Evolutionary conservation across 768 basidiomycete species (phyloP).

Genomic region (Lactifluus hygrophoroides): DNA sequence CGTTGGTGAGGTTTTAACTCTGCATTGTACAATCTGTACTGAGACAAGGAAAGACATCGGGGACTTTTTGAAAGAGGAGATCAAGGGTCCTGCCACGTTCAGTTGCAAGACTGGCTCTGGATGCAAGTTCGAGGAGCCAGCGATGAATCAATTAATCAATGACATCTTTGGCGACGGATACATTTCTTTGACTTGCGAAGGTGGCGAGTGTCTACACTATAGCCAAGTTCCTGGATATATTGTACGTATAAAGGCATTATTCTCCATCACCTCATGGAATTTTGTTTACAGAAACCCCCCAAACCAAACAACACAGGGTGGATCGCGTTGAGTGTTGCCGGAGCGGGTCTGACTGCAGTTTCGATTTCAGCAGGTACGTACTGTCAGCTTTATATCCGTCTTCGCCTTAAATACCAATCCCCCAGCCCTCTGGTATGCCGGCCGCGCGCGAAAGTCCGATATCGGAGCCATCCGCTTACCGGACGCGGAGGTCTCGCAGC

Average conservation of each 20-base stretch:
- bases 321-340: slow-evolving; percentile 78
- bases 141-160: slow-evolving; percentile 92
- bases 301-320: slow-evolving; percentile 77
- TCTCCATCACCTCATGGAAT: background rate
- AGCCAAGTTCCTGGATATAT: slow-evolving; percentile 92
- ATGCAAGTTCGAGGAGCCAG: slow-evolving; percentile 90
- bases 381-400: background rate
- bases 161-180: slow-evolving; percentile 88
- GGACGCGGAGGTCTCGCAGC: slow-evolving; percentile 68
- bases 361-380: slow-evolving; percentile 50
- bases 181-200: slow-evolving; percentile 79
- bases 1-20: slow-evolving; percentile 54
- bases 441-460: slow-evolving; percentile 59
- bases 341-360: slow-evolving; percentile 68
- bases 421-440: slow-evolving; percentile 85
- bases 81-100: slow-evolving; percentile 86
- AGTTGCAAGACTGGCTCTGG: slow-evolving; percentile 62
- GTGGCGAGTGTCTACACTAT: slow-evolving; percentile 91
- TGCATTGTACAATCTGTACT: background rate
- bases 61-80: slow-evolving; percentile 85
- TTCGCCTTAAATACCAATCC: background rate
- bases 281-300: slow-evolving; percentile 46
- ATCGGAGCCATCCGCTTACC: slow-evolving; percentile 70
- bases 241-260: slow-evolving; percentile 32
- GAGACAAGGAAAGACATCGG: slow-evolving; percentile 59